These are phyloP conservation scores for Neoboletus subvelutipes DNA, from an alignment of 768 basidiomycete species.

Conservation along the genomic window DNA sequence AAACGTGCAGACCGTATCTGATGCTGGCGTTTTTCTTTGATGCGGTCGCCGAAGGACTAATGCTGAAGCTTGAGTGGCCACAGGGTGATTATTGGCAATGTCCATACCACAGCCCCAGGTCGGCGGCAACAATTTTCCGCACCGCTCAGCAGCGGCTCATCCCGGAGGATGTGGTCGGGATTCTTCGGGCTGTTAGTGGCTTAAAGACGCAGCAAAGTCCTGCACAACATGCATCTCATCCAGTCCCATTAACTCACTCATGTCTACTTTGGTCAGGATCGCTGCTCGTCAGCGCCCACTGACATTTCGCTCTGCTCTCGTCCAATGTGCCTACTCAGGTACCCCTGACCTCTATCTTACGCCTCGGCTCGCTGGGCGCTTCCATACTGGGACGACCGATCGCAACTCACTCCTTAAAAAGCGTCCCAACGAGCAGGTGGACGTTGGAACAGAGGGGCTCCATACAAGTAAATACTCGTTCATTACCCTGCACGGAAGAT, in stretches of 20 bases:
- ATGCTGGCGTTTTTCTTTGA: neutral
- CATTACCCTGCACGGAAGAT: neutral
- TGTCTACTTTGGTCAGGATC: conserved; percentile 18
- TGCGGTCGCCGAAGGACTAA: neutral
- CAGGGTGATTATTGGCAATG: no score
- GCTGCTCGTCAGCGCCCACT: conserved; percentile 9
- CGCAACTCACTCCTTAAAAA: conserved; percentile 26
- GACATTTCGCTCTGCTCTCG: conserved; percentile 12
- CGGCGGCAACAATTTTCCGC: neutral
- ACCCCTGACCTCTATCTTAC: conserved; percentile 5
- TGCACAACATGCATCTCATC: neutral
- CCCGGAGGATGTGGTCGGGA: conserved; percentile 25
- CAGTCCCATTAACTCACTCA: neutral
- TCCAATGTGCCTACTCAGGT: neutral
- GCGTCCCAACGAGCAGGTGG: conserved; percentile 19
- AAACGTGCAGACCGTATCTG: neutral
- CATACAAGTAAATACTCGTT: conserved; percentile 29
- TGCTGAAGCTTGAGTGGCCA: no score
- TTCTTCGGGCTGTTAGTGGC: conserved; percentile 17
- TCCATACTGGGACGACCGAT: conserved; percentile 28
- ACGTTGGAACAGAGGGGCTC: conserved; percentile 35
- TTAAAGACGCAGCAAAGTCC: conserved; percentile 22
- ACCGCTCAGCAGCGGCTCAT: conserved; percentile 14
- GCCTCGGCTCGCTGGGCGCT: conserved; percentile 8
- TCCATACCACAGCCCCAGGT: neutral